phyloP scores from a whole-genome alignment of 805 yeast species.

The Candida patagonica region DNA sequence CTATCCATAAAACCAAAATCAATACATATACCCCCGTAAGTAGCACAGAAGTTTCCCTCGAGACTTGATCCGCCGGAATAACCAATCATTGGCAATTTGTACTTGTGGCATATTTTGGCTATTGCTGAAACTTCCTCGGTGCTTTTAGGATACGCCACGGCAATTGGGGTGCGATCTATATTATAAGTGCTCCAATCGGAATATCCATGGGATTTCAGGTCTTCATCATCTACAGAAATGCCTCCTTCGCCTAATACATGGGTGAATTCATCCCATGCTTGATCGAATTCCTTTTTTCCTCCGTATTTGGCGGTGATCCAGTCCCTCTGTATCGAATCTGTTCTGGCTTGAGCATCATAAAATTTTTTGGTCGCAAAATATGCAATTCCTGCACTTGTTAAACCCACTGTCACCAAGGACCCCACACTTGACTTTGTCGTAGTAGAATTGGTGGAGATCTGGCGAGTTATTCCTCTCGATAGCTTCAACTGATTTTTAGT shows the following conservation, averaged over 20 bases:
- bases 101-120: constrained; percentile 51
- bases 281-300: constrained; percentile 29
- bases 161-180: constrained; percentile 34
- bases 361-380: constrained; percentile 2
- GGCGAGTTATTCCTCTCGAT: no score
- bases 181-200: constrained; percentile 24
- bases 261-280: constrained; percentile 41
- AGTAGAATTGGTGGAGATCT: not conserved
- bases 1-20: constrained; percentile 55
- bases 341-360: constrained; percentile 3
- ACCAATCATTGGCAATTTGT: constrained; percentile 64
- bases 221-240: constrained; percentile 31
- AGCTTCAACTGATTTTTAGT: no score
- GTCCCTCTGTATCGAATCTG: constrained; percentile 4
- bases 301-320: constrained; percentile 13
- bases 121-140: constrained; percentile 61
- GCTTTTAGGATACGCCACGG: constrained; percentile 51
- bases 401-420: not conserved
- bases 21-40: constrained; percentile 52
- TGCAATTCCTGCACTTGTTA: constrained; percentile 3
- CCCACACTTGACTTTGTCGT: not conserved
- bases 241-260: constrained; percentile 41
- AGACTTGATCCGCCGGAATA: constrained; percentile 70
- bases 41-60: constrained; percentile 73
- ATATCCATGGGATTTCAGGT: constrained; percentile 21